phyloP scores from a whole-genome alignment of 2,329 filamentous ascomycete genomes.

The Nemania abortiva region DNA sequence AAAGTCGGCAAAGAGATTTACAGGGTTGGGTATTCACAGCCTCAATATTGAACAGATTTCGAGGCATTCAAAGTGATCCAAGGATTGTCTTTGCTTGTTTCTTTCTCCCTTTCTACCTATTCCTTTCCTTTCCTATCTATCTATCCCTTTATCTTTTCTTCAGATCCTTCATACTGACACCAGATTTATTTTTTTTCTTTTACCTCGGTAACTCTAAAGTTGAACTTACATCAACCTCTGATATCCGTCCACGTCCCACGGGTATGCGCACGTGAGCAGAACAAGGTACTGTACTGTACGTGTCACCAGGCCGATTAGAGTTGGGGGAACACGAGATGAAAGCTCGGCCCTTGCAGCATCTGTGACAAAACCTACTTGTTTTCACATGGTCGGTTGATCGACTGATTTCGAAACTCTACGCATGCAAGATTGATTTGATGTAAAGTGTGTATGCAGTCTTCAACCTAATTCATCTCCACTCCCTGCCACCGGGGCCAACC shows the following conservation, averaged over 20 bases:
- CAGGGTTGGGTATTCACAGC: too few relatives aligned
- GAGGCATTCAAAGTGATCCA: too few relatives aligned
- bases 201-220: too few relatives aligned
- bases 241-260: background rate
- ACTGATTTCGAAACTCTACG: background rate
- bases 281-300: background rate
- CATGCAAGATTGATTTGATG: conserved; percentile 7
- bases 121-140: too few relatives aligned
- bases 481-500: conserved; percentile 5
- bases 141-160: too few relatives aligned
- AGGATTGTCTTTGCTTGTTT: too few relatives aligned
- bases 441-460: background rate
- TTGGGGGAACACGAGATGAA: background rate
- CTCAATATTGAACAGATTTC: too few relatives aligned
- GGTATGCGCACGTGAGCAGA: background rate
- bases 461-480: background rate
- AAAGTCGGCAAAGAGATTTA: too few relatives aligned
- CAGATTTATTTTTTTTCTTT: too few relatives aligned
- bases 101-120: too few relatives aligned
- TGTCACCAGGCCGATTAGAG: conserved; percentile 2
- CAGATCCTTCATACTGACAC: too few relatives aligned
- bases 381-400: background rate
- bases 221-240: too few relatives aligned
- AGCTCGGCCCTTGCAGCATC: background rate
- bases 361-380: background rate